Conservation (phyloP, 1,284 basidiomycete species). For the Pseudomicrostroma phylloplanum region DNA sequence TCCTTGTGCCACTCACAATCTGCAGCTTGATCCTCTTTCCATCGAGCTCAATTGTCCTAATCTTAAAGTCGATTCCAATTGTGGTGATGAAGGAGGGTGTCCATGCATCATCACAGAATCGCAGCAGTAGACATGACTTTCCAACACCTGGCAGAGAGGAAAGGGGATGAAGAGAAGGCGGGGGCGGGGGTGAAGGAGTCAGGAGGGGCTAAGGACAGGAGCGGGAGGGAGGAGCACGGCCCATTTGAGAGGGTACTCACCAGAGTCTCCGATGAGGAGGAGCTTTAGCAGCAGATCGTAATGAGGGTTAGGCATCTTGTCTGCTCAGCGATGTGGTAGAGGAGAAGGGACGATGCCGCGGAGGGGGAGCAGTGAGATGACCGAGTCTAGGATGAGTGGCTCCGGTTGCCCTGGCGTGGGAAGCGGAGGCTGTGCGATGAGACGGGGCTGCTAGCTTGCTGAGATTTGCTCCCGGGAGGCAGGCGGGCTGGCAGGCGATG, state of each 20-base stretch:
- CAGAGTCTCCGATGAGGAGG: conserved; percentile 30
- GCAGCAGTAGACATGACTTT: conserved; percentile 93
- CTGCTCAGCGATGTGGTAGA: too few relatives aligned
- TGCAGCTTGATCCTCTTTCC: conserved; percentile 94
- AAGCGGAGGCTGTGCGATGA: too few relatives aligned
- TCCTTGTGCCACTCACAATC: conserved; percentile 62
- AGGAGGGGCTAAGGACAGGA: neutral
- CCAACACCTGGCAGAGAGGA: conserved; percentile 61
- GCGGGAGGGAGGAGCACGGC: neutral
- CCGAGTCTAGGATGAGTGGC: too few relatives aligned
- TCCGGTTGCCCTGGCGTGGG: too few relatives aligned
- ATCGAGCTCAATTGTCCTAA: conserved; percentile 90
- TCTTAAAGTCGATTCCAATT: conserved; percentile 66
- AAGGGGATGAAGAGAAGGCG: neutral
- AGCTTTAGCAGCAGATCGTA: conserved; percentile 51
- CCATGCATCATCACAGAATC: conserved; percentile 99
- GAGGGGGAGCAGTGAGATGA: too few relatives aligned
- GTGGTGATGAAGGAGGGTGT: conserved; percentile 99
- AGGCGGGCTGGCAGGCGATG: too few relatives aligned
- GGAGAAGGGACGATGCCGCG: too few relatives aligned
- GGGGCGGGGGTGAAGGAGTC: neutral
- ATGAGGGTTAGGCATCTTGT: conserved; percentile 24
- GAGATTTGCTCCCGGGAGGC: too few relatives aligned
- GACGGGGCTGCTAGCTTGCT: too few relatives aligned
- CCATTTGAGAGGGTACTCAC: conserved; percentile 2